Base-by-base conservation (phyloP, 2,329 filamentous ascomycete species). In the Alternaria postmessia region DNA sequence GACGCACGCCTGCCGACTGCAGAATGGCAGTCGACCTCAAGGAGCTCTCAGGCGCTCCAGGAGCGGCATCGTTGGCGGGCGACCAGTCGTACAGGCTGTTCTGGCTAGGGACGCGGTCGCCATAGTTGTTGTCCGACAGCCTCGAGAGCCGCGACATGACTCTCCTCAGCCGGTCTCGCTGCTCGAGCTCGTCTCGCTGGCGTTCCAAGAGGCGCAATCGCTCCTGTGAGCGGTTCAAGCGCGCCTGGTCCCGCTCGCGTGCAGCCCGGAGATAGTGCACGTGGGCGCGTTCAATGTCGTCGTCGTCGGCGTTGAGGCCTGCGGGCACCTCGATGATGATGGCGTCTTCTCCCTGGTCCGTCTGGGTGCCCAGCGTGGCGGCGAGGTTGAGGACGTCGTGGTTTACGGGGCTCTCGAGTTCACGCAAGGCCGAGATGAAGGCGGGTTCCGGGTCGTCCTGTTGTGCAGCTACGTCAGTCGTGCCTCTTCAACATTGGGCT, bases 51-150 rank as follows among this genome's bases (percentile, higher is more conserved):
- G 73, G 62, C 28, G 71, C 57, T 46, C 73, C 69, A 14, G 73
- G 66, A 26, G 70, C 71, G 51, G 32, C 32, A 16, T 78, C 70
- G 39, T 68, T 72, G 8, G 80, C 80, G 9, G 86, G 86, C 34
- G 86, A 85, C 87, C 87, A 88, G 72, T 87, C 86, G 74, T 88
- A 88, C 43, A 88, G 76, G 54, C 79, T 83, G 67, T 87, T 85
- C 62, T 82, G 75, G 66, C 81, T 82, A 18, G 86, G 84, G 8
- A 84, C 79, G 51, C 83, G 82, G 64, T 85, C 81, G 59, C 86
- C 83, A 67, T 88, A 88, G 43, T 38, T 58, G 64, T 62, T 66
- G 41, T 80, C 73, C 61, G 83, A 78, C 34, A 83, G 75, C 54
- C 82, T 77, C 64, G 80, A 78, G 63, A 81, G 78, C 34, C 80